These are phyloP conservation scores for Hansenula sp. DNA, from an alignment of 1,139 yeast species.

Conservation along the genomic window DNA sequence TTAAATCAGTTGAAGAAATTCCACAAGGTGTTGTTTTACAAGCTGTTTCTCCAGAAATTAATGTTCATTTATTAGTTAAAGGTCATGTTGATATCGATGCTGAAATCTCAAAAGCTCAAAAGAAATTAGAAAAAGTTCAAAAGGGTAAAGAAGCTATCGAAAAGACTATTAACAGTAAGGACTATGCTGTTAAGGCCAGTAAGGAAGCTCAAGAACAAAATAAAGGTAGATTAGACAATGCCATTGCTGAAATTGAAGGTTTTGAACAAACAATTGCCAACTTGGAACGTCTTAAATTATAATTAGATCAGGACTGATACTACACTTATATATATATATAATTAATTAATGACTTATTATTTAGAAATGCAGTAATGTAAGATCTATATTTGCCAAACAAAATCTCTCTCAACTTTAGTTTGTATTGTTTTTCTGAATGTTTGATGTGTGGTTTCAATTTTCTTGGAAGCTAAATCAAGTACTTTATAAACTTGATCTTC, in stretches of 20 bases:
- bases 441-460: conserved; percentile 41
- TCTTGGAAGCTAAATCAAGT: conserved; percentile 42
- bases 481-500: conserved; percentile 49
- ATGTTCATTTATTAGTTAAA: conserved; percentile 87
- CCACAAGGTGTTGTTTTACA: conserved; percentile 91
- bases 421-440: conserved; percentile 43
- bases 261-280: conserved; percentile 72
- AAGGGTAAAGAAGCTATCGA: conserved; percentile 46
- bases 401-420: conserved; percentile 47
- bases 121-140: conserved; percentile 60
- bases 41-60: conserved; percentile 74
- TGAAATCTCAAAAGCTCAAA: conserved; percentile 78
- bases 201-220: conserved; percentile 79
- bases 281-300: conserved; percentile 69
- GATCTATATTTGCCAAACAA: conserved; percentile 43
- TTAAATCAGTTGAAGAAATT: conserved; percentile 46
- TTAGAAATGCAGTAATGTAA: background rate
- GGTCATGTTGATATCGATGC: conserved; percentile 92
- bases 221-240: conserved; percentile 60
- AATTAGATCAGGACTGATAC: conserved; percentile 10
- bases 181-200: conserved; percentile 83
- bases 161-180: conserved; percentile 65
- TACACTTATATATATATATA: background rate
- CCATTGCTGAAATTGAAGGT: conserved; percentile 83
- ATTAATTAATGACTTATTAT: background rate